phyloP scores from a whole-genome alignment of 805 yeast species.

The Tetrapisispora iriomotensis region DNA sequence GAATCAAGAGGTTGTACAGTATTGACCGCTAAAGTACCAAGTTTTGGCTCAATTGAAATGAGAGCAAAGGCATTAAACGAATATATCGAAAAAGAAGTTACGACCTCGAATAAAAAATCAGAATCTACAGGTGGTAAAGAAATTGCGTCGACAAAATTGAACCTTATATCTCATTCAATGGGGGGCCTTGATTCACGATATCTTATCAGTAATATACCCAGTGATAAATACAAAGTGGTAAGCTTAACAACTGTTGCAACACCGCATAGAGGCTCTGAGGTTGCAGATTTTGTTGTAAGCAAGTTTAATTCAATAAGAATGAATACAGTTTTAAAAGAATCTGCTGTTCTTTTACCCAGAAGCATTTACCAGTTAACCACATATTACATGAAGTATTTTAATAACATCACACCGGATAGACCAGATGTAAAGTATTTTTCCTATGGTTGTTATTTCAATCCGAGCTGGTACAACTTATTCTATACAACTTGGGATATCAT shows the following conservation, averaged over 20 bases:
- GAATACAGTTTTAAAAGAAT: slow-evolving; percentile 14
- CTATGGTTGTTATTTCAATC: slow-evolving; percentile 68
- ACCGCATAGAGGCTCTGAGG: slow-evolving; percentile 80
- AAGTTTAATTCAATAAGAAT: slow-evolving; percentile 20
- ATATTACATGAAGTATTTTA: slow-evolving; percentile 41
- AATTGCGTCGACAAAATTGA: slow-evolving; percentile 38
- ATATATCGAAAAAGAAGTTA: slow-evolving; percentile 34
- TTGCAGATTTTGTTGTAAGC: slow-evolving; percentile 59
- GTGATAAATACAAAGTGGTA: slow-evolving; percentile 43
- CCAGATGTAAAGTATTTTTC: slow-evolving; percentile 66
- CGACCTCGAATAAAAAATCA: neutral
- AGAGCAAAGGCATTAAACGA: slow-evolving; percentile 51
- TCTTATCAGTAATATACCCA: slow-evolving; percentile 47
- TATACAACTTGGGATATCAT: slow-evolving; percentile 56
- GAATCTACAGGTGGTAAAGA: slow-evolving; percentile 9
- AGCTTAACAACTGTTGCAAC: slow-evolving; percentile 80
- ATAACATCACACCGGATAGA: slow-evolving; percentile 40
- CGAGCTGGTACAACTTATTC: slow-evolving; percentile 53
- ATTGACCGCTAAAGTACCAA: slow-evolving; percentile 68
- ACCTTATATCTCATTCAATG: slow-evolving; percentile 84
- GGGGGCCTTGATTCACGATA: slow-evolving; percentile 85
- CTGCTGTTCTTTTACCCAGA: slow-evolving; percentile 25
- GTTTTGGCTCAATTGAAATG: slow-evolving; percentile 64
- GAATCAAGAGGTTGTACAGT: slow-evolving; percentile 57
- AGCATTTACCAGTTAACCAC: slow-evolving; percentile 63